A percentile compares a stretch with the other conserved stretches of the same genome.
These are phyloP conservation scores for Trametes hirsuta DNA, from an alignment of 1,284 basidiomycete genomes.

Conservation along the genomic window DNA sequence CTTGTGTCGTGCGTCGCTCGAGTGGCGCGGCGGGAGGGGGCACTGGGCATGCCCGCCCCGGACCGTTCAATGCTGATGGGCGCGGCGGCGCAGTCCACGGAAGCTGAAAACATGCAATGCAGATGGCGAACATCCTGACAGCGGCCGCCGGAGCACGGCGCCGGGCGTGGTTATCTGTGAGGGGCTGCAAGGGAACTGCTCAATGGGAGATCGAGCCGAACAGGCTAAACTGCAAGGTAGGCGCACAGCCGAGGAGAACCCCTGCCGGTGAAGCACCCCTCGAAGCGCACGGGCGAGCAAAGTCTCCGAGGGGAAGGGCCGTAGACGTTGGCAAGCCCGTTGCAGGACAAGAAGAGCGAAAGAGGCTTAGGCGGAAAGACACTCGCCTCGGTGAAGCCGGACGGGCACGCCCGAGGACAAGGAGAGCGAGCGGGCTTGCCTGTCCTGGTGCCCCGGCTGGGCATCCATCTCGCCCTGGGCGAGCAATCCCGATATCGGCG, in stretches of 20 bases:
- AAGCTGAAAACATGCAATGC: constrained; percentile 1
- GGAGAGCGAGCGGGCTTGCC: not conserved
- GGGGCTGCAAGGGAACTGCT: constrained; percentile 3
- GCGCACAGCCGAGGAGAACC: constrained; percentile 7
- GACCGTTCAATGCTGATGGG: constrained; percentile 5
- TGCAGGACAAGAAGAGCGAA: not conserved
- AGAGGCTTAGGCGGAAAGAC: not conserved
- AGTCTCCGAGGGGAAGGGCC: constrained; percentile 1
- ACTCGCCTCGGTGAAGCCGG: not conserved
- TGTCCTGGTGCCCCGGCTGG: not conserved
- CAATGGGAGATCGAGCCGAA: constrained; percentile 19
- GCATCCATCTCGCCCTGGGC: not conserved
- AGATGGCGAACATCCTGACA: constrained; percentile 11
- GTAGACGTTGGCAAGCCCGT: not conserved
- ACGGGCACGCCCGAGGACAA: too few relatives aligned
- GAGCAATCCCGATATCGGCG: constrained; percentile 8
- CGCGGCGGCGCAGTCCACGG: constrained; percentile 7
- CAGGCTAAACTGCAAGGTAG: constrained; percentile 10
- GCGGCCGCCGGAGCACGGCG: constrained; percentile 18
- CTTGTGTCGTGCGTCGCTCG: not conserved
- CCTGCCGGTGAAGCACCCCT: constrained; percentile 3
- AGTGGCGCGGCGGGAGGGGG: not conserved
- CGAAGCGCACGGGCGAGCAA: constrained; percentile 5
- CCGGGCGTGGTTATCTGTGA: constrained; percentile 1
- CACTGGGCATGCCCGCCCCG: not conserved